phyloP scores from a whole-genome alignment of 169 alveolate species.

The Cyclospora cayetanensis region DNA sequence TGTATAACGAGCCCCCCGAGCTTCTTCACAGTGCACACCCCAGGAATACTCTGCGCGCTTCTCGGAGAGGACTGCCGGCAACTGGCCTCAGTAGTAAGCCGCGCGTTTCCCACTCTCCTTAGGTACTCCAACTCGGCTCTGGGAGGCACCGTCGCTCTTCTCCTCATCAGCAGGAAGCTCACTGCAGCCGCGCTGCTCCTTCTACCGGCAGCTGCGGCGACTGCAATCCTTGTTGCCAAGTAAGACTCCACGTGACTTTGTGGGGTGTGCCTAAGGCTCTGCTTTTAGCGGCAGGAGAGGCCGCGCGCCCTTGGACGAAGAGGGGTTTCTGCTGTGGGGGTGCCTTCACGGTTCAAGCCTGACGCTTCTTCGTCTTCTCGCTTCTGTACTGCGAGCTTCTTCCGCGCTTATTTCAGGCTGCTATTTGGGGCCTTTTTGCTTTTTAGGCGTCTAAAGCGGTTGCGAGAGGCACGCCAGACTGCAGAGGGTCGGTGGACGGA shows the following conservation, averaged over 20 bases:
- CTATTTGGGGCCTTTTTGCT: too few species aligned
- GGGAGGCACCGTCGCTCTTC: conserved; percentile 29
- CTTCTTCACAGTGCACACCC: not conserved
- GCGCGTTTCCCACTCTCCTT: conserved; percentile 4
- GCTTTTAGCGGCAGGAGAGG: not conserved
- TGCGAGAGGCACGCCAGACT: not conserved
- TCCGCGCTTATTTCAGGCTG: too few species aligned
- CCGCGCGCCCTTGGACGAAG: too few species aligned
- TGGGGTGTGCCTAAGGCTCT: too few species aligned
- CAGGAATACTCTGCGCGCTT: not conserved
- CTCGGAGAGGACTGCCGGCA: conserved; percentile 3
- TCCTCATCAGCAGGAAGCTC: conserved; percentile 1
- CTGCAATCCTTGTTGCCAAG: conserved; percentile 54
- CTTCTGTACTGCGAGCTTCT: not conserved
- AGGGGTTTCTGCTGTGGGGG: too few species aligned
- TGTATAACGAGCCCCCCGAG: conserved; percentile 15
- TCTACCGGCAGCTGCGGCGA: conserved; percentile 22
- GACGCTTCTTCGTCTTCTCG: not conserved
- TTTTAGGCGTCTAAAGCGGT: conserved; percentile 48
- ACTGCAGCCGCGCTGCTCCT: conserved; percentile 44
- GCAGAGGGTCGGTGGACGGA: conserved; percentile 1
- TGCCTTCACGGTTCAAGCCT: not conserved
- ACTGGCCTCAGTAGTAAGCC: conserved; percentile 3
- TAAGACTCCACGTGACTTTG: too few species aligned
- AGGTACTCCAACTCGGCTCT: conserved; percentile 24